Conservation (phyloP, 2,329 filamentous ascomycete genomes). For the Arachnomyces sp. region DNA sequence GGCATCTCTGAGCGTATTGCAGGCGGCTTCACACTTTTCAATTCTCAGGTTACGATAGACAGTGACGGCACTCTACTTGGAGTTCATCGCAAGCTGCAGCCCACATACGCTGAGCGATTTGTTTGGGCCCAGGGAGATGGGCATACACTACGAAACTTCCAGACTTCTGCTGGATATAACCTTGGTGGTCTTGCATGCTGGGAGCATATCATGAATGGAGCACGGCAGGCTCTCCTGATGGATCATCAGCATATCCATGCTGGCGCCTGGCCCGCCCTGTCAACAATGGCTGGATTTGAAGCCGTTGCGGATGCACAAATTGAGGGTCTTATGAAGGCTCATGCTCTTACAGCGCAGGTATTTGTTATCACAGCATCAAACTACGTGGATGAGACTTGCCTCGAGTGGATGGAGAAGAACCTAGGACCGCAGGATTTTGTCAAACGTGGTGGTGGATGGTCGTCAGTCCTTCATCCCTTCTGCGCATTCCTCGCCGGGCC, state of each 20-base stretch:
- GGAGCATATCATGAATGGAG: constrained; percentile 33
- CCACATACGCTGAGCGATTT: constrained; percentile 27
- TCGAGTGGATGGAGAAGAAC: constrained; percentile 34
- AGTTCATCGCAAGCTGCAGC: constrained; percentile 32
- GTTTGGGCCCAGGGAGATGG: constrained; percentile 31
- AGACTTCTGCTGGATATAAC: constrained; percentile 24
- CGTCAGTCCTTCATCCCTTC: constrained; percentile 27
- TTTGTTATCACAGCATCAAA: constrained; percentile 38
- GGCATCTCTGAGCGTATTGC: constrained; percentile 29
- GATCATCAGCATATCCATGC: constrained; percentile 26
- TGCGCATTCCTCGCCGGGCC: constrained; percentile 28
- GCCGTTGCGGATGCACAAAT: constrained; percentile 37
- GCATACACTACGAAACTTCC: constrained; percentile 24
- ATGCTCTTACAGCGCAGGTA: constrained; percentile 39
- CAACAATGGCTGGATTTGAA: constrained; percentile 30
- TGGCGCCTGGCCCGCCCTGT: constrained; percentile 25
- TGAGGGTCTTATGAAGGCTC: constrained; percentile 41
- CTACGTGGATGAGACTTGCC: constrained; percentile 36
- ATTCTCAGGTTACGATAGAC: constrained; percentile 29
- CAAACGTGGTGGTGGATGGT: constrained; percentile 30
- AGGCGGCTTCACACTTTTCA: constrained; percentile 28
- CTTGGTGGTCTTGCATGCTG: constrained; percentile 30
- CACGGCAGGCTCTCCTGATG: constrained; percentile 27
- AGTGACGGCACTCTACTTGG: constrained; percentile 26
- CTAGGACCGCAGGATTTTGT: constrained; percentile 27